phyloP scores from a whole-genome alignment of 768 basidiomycete genomes.

The Suillus sp. region DNA sequence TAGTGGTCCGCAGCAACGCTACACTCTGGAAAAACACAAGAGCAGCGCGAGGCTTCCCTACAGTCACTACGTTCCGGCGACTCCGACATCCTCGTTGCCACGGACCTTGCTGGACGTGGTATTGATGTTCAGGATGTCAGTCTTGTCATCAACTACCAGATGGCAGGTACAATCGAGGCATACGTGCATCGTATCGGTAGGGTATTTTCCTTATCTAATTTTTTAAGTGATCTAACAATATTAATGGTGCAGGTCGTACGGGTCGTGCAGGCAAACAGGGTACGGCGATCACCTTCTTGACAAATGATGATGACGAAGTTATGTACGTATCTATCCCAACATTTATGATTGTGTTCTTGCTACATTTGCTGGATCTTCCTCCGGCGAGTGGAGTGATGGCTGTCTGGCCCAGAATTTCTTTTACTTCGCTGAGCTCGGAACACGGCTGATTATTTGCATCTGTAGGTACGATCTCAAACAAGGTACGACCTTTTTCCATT shows the following conservation, averaged over 20 bases:
- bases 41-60: conserved; percentile 92
- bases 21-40: conserved; percentile 97
- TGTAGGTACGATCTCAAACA: conserved; percentile 93
- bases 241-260: conserved; percentile 75
- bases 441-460: conserved; percentile 14
- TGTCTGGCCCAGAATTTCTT: not conserved
- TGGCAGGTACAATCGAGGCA: conserved; percentile 94
- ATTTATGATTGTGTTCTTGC: not conserved
- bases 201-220: conserved; percentile 26
- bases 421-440: conserved; percentile 3
- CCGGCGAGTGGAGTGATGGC: not conserved
- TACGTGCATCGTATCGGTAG: conserved; percentile 97
- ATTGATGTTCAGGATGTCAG: conserved; percentile 98
- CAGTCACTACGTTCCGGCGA: conserved; percentile 85
- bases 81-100: conserved; percentile 89
- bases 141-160: conserved; percentile 96
- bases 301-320: conserved; percentile 95
- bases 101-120: conserved; percentile 96
- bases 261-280: conserved; percentile 98
- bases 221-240: conserved; percentile 12
- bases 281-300: conserved; percentile 91
- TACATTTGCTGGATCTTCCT: conserved; percentile 11
- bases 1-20: conserved; percentile 90
- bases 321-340: conserved; percentile 62
- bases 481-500: conserved; percentile 47